Conservation (phyloP, 805 yeast genomes). For the Wilhelminamyces savonicus region DNA sequence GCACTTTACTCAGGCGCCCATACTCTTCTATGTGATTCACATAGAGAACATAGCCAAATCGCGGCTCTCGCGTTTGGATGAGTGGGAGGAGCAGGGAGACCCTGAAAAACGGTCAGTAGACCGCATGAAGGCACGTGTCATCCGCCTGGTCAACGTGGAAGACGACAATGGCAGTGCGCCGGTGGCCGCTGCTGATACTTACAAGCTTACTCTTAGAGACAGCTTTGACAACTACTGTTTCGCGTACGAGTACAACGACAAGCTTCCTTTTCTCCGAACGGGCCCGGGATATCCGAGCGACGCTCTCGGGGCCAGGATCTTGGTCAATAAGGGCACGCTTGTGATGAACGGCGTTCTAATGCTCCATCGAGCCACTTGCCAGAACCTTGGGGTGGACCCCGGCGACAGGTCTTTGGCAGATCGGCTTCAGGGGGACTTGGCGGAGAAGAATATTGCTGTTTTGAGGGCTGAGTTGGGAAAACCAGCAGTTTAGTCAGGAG, state of each 20-base stretch:
- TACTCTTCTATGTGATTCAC: too few relatives aligned
- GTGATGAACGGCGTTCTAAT: conserved; percentile 43
- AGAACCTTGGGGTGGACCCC: conserved; percentile 24
- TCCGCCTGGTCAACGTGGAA: conserved; percentile 46
- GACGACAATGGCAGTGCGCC: conserved; percentile 20
- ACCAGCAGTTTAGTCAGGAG: not conserved
- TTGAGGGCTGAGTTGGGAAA: not conserved
- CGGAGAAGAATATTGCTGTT: conserved; percentile 8
- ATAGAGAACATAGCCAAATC: conserved; percentile 50
- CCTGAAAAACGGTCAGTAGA: conserved; percentile 58
- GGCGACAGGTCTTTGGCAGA: conserved; percentile 15
- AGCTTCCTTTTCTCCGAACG: conserved; percentile 41
- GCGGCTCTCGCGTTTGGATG: conserved; percentile 47
- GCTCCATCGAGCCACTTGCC: conserved; percentile 24
- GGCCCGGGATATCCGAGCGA: conserved; percentile 15
- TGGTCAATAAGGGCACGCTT: conserved; percentile 42
- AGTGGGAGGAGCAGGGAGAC: conserved; percentile 44
- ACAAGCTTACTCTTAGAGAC: conserved; percentile 56
- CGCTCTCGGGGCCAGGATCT: conserved; percentile 51
- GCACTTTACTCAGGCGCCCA: too few relatives aligned
- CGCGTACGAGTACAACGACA: conserved; percentile 50
- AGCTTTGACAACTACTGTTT: conserved; percentile 42
- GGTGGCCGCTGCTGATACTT: conserved; percentile 22
- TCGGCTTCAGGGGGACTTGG: conserved; percentile 27
- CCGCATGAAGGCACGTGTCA: conserved; percentile 35